A percentile compares a stretch with the other conserved stretches of the same genome.
Evolutionary conservation across 2,329 filamentous ascomycete species (phyloP).

Genomic region (Drechslera avenae): DNA sequence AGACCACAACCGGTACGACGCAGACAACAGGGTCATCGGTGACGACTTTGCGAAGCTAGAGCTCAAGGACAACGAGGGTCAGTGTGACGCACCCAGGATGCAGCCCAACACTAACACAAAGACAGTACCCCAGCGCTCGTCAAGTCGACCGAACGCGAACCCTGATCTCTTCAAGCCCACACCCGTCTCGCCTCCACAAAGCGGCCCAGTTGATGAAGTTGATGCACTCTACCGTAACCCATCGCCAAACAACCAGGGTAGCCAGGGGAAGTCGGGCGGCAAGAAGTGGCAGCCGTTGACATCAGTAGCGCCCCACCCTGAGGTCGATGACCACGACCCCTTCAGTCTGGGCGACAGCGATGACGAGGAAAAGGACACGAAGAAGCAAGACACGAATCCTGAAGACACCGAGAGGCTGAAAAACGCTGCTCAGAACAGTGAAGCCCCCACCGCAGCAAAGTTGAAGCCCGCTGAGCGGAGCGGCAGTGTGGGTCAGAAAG

Average conservation of each 20-base stretch:
- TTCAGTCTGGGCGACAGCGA: conserved; percentile 97
- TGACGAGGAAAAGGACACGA: conserved; percentile 73
- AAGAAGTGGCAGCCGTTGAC: conserved; percentile 99
- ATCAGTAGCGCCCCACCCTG: conserved; percentile 80
- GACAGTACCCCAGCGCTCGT: conserved; percentile 57
- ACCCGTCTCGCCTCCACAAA: conserved; percentile 58
- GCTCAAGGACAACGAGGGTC: conserved; percentile 65
- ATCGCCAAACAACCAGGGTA: conserved; percentile 39
- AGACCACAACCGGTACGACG: conserved; percentile 91
- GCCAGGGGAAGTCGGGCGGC: conserved; percentile 59
- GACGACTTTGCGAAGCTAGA: conserved; percentile 81
- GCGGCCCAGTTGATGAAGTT: conserved; percentile 77
- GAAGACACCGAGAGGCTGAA: conserved; percentile 60
- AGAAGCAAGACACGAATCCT: conserved; percentile 65
- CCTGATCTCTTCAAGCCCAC: conserved; percentile 79
- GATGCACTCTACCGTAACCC: conserved; percentile 68
- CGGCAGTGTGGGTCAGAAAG: conserved; percentile 51
- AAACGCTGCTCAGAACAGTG: conserved; percentile 51
- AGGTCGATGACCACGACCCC: conserved; percentile 84
- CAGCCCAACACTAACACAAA: conserved; percentile 1
- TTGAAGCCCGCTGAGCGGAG: conserved; percentile 49
- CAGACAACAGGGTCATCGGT: conserved; percentile 85
- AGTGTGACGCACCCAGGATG: not conserved
- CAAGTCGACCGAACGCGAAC: conserved; percentile 72
- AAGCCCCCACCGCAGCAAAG: conserved; percentile 30